phyloP scores from a whole-genome alignment of 352 stramenopile species.

The Thraustochytrium striatum region DNA sequence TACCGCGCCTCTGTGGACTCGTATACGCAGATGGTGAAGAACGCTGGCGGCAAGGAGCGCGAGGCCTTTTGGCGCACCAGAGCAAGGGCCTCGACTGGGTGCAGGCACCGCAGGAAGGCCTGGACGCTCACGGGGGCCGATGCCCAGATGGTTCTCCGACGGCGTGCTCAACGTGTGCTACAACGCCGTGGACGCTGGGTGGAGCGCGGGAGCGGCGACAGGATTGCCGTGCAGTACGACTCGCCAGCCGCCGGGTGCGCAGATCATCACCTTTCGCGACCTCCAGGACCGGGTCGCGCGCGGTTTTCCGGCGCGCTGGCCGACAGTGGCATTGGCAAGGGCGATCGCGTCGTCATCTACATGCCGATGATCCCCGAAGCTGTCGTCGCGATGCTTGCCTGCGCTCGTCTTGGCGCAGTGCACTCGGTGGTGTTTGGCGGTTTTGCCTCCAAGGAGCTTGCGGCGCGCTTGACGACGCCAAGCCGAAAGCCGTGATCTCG shows the following conservation, averaged over 20 bases:
- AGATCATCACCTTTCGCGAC: slow-evolving; percentile 67
- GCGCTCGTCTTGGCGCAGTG: slow-evolving; percentile 79
- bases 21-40: too few relatives aligned
- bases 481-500: slow-evolving; percentile 70
- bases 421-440: slow-evolving; percentile 84
- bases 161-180: slow-evolving; percentile 47
- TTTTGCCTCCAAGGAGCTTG: slow-evolving; percentile 75
- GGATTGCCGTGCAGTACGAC: slow-evolving; percentile 55
- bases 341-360: slow-evolving; percentile 79
- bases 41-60: too few relatives aligned
- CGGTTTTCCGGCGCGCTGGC: slow-evolving; percentile 64
- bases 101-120: slow-evolving; percentile 16
- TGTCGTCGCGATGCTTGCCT: slow-evolving; percentile 84
- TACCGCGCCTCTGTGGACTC: too few relatives aligned
- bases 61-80: slow-evolving; percentile 2
- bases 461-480: slow-evolving; percentile 69
- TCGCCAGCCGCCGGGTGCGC: slow-evolving; percentile 59
- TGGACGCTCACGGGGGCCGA: slow-evolving; percentile 11
- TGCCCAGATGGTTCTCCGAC: slow-evolving; percentile 32
- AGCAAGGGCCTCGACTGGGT: slow-evolving; percentile 3
- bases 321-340: slow-evolving; percentile 60
- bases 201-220: neutral
- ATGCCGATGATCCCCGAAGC: slow-evolving; percentile 91
- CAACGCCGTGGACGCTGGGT: slow-evolving; percentile 43
- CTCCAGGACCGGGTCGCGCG: slow-evolving; percentile 67